Percentiles rank a stretch among this genome's conserved stretches.
Conservation (phyloP, 129 eudicot species). For the Glebionis coronaria region DNA sequence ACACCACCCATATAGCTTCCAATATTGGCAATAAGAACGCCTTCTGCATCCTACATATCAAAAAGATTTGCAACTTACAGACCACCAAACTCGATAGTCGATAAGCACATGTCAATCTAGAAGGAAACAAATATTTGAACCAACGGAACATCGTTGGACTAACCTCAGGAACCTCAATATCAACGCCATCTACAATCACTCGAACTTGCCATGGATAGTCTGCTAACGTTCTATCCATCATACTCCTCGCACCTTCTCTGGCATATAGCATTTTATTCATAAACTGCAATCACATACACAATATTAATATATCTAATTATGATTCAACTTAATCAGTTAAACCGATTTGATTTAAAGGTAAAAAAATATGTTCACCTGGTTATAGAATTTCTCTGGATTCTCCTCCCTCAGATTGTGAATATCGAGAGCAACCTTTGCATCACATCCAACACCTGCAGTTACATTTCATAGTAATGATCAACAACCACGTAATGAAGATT, state of each 20-base stretch:
- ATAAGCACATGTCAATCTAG: not conserved
- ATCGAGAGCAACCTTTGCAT: constrained; percentile 91
- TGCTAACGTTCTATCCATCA: constrained; percentile 82
- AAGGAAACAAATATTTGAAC: not conserved
- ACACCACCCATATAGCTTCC: constrained; percentile 98
- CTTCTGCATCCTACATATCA: constrained; percentile 68
- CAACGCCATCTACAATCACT: constrained; percentile 75
- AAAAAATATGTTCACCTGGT: constrained; percentile 49
- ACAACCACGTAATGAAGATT: too few species aligned
- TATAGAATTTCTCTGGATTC: constrained; percentile 77
- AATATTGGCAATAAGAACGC: constrained; percentile 78
- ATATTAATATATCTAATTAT: not conserved
- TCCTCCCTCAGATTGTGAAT: constrained; percentile 72
- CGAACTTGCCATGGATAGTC: constrained; percentile 93
- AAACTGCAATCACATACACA: constrained; percentile 44
- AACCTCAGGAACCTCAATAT: constrained; percentile 76
- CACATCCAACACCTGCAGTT: constrained; percentile 77
- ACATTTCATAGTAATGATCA: not conserved
- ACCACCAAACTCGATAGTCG: too few species aligned
- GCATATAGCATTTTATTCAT: constrained; percentile 85
- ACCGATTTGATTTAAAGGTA: not conserved
- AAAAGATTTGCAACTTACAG: not conserved
- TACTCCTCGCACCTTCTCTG: constrained; percentile 85
- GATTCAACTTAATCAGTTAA: constrained; percentile 1
- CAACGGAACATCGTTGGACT: not conserved